Evolutionary conservation across 106 monocot genomes (phyloP), one percentile per base, ranked within the genome.

Genomic region (Dioscorea zingiberensis): DNA sequence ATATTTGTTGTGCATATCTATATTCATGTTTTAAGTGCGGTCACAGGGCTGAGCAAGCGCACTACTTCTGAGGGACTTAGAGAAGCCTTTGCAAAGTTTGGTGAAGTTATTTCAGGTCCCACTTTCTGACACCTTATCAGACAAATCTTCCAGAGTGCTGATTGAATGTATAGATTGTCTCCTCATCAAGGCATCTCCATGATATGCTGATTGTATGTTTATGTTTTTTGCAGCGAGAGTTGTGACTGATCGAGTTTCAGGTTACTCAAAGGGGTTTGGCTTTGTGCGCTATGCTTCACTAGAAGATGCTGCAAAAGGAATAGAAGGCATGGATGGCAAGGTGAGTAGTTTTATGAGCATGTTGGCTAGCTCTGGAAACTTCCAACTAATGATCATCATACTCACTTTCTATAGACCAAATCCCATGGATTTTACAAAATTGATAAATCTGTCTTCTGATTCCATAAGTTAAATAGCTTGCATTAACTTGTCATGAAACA

Each of bases 251-350:
- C 74, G 80, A 19, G 69, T 73, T 30, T 81, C 84, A 38, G 88
- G 88, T 53, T 88, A 81, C 68, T 88, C 88, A 22, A 88, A 84
- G 70, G 80, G 88, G 1, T 88, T 88, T 78, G 88, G 84, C 58
- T 88, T 88, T 71, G 81, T 88, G 26, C 80, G 70, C 60, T 88
- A 88, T 76, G 72, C 70, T 0, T 65, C 78, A 5, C 25, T 88
- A 45, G 81, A 81, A 55, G 84, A 84, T 6, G 88, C 88, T 21
- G 75, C 65, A 11, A 67, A 69, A 73, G 88, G 84, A 62, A 88
- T 75, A 62, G 73, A 84, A 65, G 88, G 88, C 30, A 88, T 88
- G 88, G 78, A 88, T 88, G 88, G 81, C 60, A 75, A 81, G 75
- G 88, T 88, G 38, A 69, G 62, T 73, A 4, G 62, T 28, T 54